Base-by-base conservation (phyloP, 2,329 filamentous ascomycete species). In the Chaetomium sp. region DNA sequence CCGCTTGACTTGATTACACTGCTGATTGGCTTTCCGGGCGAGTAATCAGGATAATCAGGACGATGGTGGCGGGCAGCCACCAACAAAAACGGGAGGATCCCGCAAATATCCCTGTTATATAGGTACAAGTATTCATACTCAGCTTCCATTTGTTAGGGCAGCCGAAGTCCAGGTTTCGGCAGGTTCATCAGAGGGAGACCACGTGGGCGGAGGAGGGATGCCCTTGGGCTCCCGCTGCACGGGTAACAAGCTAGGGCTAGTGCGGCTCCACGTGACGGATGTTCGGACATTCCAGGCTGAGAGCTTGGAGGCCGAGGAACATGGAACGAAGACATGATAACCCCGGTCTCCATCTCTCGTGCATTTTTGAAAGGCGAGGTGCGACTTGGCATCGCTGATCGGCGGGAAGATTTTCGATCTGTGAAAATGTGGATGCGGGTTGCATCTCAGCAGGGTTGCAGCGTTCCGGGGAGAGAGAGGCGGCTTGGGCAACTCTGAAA, bases 381-480 rank as follows among this genome's bases (percentile, higher is more conserved):
- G 45, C 57, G 57, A 51, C 57, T 59, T 59, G 57, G 57, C 57
- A 59, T 59, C 57, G 57, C n/a, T 25, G 57, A 59, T 59, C 57
- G 29, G 16, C 57, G 42, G 51, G 29, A 54, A 33, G 53, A 56
- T 56, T 35, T 56, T 56, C 53, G 55, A 58, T 58, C 56, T 27
- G 16, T 16, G 55, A 25, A n/a, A 7, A 6, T 27, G 54, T 42
- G 54, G 49, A 6, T 27, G 54, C 27, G 54, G 49, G 23, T 51
- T 51, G 38, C 38, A 42, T 42, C 38, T 42, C 38, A 42, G 1
- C 38, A 42, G 38, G 38, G 38, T n/a, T 42, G 38, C 38, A 42
- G 38, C 33, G 3, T 29, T 6, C 10, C 12, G 33, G 33, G 13
- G 38, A 6, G 38, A 42, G 38, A 4, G 16, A 42, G 5, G 5